phyloP scores from a whole-genome alignment of 1,139 yeast species.

The Cylindricascospora bacillispora region DNA sequence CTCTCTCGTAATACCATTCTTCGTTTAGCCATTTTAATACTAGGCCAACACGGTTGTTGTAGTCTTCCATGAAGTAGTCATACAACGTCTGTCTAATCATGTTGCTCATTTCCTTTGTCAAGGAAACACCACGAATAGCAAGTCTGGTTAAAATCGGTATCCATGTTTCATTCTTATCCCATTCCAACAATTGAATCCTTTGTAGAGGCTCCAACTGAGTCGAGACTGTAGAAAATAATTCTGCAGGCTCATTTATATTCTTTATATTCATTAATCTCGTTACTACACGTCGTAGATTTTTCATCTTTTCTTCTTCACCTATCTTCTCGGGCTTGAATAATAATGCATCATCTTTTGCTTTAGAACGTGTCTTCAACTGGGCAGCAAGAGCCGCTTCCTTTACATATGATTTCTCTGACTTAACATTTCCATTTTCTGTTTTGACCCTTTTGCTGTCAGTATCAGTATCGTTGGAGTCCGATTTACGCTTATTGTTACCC shows the following conservation, averaged over 20 bases:
- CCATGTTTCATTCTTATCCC: conserved; percentile 45
- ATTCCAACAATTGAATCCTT: conserved; percentile 17
- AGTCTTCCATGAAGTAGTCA: conserved; percentile 60
- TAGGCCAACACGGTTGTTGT: conserved; percentile 58
- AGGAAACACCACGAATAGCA: conserved; percentile 63
- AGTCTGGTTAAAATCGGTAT: conserved; percentile 58
- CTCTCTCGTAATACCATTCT: conserved; percentile 75
- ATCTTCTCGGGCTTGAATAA: conserved; percentile 11
- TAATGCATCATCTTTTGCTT: conserved; percentile 3
- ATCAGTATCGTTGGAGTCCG: conserved; percentile 16
- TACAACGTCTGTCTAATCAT: conserved; percentile 59
- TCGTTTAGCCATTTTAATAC: conserved; percentile 93
- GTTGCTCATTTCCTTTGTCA: conserved; percentile 33
- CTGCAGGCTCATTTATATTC: conserved; percentile 12
- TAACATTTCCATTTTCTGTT: conserved; percentile 5
- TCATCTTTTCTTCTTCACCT: conserved; percentile 15
- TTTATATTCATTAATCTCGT: conserved; percentile 13
- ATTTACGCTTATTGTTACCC: conserved; percentile 20
- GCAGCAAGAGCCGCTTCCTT: neutral
- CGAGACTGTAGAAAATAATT: conserved; percentile 14
- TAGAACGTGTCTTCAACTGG: neutral
- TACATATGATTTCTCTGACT: conserved; percentile 1
- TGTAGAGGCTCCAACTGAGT: conserved; percentile 21
- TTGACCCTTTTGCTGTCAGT: conserved; percentile 18
- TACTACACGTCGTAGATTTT: conserved; percentile 16